Evolutionary conservation across 345 rosid genomes (phyloP), one percentile per base, ranked within the genome.

Genomic region (Leavenworthia alabamica): DNA sequence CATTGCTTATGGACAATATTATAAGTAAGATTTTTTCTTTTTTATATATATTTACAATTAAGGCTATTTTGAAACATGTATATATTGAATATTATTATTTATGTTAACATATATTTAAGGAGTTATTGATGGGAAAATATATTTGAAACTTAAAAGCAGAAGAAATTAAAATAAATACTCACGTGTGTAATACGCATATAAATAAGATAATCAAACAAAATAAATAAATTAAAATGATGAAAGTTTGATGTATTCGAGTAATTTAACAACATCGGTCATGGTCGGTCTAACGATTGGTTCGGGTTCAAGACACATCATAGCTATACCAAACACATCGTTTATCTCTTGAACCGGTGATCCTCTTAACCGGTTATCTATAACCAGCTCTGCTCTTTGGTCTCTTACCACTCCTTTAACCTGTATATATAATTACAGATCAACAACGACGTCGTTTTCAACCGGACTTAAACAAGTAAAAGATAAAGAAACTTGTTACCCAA

Each of bases 211-310:
- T 3, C 3, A 44, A 29, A 29, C 0, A 27, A 3, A 7, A 29
- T 29, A 6, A 10, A 15, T 26, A 52, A 24, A 53, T 69, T 55
- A 68, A 29, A 44, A 52, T 2, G 55, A 60, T 2, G 22, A 67
- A 27, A 73, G 33, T 47, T 39, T 68, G 14, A 76, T 77, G 59
- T 70, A 77, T 83, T 85, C 89, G 37, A 89, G 89, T 84, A 85
- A 78, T 79, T 86, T 85, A 52, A 92, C 93, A 59, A 89, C 82
- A 72, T 92, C 90, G 59, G 79, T 70, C 95, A 89, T 89, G 19
- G 89, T 77, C 45, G 96, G 96, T 66, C 98, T 85, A 62, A 57
- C 50, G 6, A 80, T 54, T n/a, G 93, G 88, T 31, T 92, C 97
- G 8, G 89, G 75, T 73, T 92, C 91, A 8, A 89, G 96, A 81